Percentiles rank a stretch among this genome's conserved stretches.
Conservation (phyloP, 352 stramenopile genomes). For the Globisporangium takayamanum region DNA sequence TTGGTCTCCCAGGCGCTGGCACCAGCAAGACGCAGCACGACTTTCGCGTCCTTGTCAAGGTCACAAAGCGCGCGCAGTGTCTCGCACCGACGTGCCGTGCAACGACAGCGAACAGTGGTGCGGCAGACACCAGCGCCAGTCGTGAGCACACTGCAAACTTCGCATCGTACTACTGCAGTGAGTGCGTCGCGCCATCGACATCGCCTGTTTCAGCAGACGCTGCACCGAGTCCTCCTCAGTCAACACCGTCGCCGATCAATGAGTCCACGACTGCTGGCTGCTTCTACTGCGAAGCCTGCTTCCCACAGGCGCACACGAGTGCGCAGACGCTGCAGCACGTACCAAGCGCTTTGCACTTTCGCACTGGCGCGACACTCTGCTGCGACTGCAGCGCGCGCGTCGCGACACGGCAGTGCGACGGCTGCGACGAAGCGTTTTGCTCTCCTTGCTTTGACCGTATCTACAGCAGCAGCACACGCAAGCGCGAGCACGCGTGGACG, state of each 20-base stretch:
- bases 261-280: constrained; percentile 11
- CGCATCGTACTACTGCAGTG: constrained; percentile 31
- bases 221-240: background rate
- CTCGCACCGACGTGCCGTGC: constrained; percentile 18
- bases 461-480: constrained; percentile 23
- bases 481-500: constrained; percentile 32
- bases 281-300: constrained; percentile 71
- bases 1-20: background rate
- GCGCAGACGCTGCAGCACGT: constrained; percentile 35
- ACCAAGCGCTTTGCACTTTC: constrained; percentile 41
- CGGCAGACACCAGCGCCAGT: constrained; percentile 5
- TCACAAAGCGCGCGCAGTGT: constrained; percentile 22
- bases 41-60: constrained; percentile 36
- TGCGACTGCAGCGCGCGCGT: constrained; percentile 41
- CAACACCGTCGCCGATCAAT: background rate
- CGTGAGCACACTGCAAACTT: constrained; percentile 9
- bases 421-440: constrained; percentile 67
- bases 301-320: constrained; percentile 37
- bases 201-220: background rate
- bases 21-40: constrained; percentile 35
- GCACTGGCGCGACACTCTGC: constrained; percentile 39
- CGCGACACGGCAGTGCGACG: constrained; percentile 36
- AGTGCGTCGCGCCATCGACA: constrained; percentile 13
- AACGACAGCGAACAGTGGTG: constrained; percentile 1
- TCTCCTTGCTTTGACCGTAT: constrained; percentile 35